Percentiles rank a stretch among this genome's conserved stretches.
phyloP scores from a whole-genome alignment of 2,329 filamentous ascomycete species.

The Sclerotinia sclerotiorum region DNA sequence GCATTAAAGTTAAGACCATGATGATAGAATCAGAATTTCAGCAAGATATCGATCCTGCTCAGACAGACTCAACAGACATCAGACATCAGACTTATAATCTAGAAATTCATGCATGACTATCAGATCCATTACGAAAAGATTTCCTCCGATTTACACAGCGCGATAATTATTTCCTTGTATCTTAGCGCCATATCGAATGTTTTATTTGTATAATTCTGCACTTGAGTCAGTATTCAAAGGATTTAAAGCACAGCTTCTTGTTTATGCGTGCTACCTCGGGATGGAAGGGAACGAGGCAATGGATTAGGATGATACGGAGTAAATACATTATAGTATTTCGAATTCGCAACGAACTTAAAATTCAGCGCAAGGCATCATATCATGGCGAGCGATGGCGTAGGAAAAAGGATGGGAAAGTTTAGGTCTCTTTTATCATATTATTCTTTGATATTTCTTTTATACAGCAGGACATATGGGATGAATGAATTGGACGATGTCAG shows the following conservation, averaged over 20 bases:
- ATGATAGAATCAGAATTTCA: background rate
- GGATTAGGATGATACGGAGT: background rate
- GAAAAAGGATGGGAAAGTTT: background rate
- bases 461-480: slow-evolving; percentile 4
- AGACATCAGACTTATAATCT: background rate
- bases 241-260: background rate
- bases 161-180: background rate
- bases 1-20: background rate
- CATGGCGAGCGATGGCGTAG: slow-evolving; percentile 22
- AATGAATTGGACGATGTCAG: background rate
- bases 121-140: background rate
- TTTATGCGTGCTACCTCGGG: background rate
- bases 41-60: background rate
- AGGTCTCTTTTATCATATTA: slow-evolving; percentile 2
- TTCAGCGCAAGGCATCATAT: slow-evolving; percentile 2
- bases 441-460: slow-evolving; percentile 4
- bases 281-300: background rate
- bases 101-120: background rate
- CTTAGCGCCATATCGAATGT: background rate
- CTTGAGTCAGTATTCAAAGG: slow-evolving; percentile 6
- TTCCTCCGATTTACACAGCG: background rate
- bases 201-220: slow-evolving; percentile 13
- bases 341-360: background rate
- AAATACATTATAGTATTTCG: slow-evolving; percentile 4
- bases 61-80: background rate